phyloP scores from a whole-genome alignment of 352 stramenopile genomes.

The Pythium catenulatum region DNA sequence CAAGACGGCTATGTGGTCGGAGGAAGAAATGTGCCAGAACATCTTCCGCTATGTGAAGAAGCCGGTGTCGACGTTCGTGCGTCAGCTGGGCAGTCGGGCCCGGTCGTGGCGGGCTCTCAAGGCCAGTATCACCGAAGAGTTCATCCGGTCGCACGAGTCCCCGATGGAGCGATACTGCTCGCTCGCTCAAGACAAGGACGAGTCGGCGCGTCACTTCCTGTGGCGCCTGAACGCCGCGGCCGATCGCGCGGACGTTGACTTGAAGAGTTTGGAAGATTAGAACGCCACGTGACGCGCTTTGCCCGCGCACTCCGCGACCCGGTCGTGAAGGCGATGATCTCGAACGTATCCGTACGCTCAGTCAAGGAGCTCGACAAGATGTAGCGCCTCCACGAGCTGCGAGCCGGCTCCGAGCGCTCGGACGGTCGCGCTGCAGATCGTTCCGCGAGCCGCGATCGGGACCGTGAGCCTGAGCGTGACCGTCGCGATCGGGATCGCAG shows the following conservation, averaged over 20 bases:
- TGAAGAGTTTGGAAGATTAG: neutral
- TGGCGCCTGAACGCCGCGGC: conserved; percentile 8
- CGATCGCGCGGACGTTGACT: neutral
- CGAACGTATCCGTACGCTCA: neutral
- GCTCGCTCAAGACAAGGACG: neutral
- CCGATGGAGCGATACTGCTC: neutral
- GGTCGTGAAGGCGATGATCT: neutral
- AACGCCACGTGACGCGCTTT: neutral
- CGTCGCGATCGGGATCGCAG: conserved; percentile 12
- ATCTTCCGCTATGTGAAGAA: neutral
- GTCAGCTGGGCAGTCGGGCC: neutral
- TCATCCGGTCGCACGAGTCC: neutral
- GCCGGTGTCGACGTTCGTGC: neutral
- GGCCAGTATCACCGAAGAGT: neutral
- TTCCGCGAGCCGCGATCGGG: too few species aligned
- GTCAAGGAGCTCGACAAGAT: conserved; percentile 2
- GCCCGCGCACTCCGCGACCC: neutral
- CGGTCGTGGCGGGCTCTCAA: neutral
- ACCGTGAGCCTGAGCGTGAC: neutral
- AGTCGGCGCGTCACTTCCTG: conserved; percentile 18
- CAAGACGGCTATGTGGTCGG: neutral
- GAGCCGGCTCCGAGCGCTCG: neutral
- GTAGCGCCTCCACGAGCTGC: neutral
- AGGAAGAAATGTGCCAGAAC: neutral
- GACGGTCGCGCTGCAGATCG: neutral